These are phyloP conservation scores for Nemophila menziesii DNA, from an alignment of 257 asterid species.

Conservation along the genomic window DNA sequence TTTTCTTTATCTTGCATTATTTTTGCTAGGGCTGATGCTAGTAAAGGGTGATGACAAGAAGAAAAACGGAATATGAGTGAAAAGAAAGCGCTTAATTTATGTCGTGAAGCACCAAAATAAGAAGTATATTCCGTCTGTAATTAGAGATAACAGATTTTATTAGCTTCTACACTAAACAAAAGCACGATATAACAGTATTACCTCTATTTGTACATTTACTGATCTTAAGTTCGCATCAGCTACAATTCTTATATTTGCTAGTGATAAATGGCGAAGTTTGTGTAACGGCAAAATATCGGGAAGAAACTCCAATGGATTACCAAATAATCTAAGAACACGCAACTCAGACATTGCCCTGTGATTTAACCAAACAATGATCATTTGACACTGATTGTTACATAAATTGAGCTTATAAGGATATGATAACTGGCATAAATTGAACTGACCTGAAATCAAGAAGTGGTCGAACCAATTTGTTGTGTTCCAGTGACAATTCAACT, in stretches of 20 bases:
- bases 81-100: slow-evolving; percentile 96
- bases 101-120: slow-evolving; percentile 86
- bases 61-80: slow-evolving; percentile 98
- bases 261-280: slow-evolving; percentile 90
- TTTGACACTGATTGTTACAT: slow-evolving; percentile 21
- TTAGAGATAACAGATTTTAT: slow-evolving; percentile 14
- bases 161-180: slow-evolving; percentile 1
- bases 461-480: slow-evolving; percentile 98
- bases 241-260: slow-evolving; percentile 86
- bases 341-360: slow-evolving; percentile 88
- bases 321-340: slow-evolving; percentile 82
- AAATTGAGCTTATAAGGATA: slow-evolving; percentile 4
- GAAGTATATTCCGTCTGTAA: slow-evolving; percentile 95
- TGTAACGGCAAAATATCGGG: slow-evolving; percentile 88
- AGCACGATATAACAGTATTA: slow-evolving; percentile 18
- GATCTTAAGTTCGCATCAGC: slow-evolving; percentile 86
- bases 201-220: slow-evolving; percentile 94
- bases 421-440: slow-evolving; percentile 4
- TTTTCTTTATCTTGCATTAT: slow-evolving; percentile 94
- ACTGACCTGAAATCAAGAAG: slow-evolving; percentile 96
- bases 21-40: slow-evolving; percentile 96
- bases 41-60: slow-evolving; percentile 96
- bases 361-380: slow-evolving; percentile 31
- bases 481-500: slow-evolving; percentile 93
- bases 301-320: slow-evolving; percentile 94